Base-by-base conservation (phyloP, 768 basidiomycete species). In the Tulasnella sp. region DNA sequence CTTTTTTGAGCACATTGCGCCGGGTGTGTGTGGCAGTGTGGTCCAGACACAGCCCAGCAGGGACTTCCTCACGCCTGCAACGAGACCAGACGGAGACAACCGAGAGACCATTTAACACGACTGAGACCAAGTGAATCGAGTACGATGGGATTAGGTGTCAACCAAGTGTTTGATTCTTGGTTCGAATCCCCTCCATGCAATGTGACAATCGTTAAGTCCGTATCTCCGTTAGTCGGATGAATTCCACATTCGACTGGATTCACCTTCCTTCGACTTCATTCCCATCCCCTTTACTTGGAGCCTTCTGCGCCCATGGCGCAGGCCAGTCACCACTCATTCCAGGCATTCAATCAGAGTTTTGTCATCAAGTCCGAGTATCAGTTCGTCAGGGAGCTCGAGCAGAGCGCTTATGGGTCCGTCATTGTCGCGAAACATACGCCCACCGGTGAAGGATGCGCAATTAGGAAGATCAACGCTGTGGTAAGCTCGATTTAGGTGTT, bases 391-490 rank as follows among this genome's bases (percentile, higher is more conserved):
- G 97, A 98, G 84, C 93, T 99, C 76, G 96, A 96, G 42, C 94
- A 97, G 85, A 96, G 97, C 82, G 96, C 96, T 34, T 97, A 98
- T 85, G 95, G 96, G 52, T 96, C 93, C 83, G 95, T 96, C 81
- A 92, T 96, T 78, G 90, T 93, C 39, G 96, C 97, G 0, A 91
- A 91, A 82, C 94, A 96, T 86, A 91, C 91, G 81, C 86, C 91
- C 82, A 92, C 94, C 2, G 94, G 94, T 31, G 94, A 96, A 84
- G 93, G 93, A n/a, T 12, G 95, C 94, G 82, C 96, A 96, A 82
- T 96, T 97, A 87, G 97, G 97, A 89, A 97, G 97, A 96, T 96
- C 85, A 94, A 95, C 84, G 94, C 93, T 75, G 95, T 95, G 90
- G 93, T 90, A 82, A 84, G 85, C 75, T 85, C 85, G 44, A 86